phyloP scores from a whole-genome alignment of 2,329 filamentous ascomycete genomes.

The Coniochaeta pulveracea region DNA sequence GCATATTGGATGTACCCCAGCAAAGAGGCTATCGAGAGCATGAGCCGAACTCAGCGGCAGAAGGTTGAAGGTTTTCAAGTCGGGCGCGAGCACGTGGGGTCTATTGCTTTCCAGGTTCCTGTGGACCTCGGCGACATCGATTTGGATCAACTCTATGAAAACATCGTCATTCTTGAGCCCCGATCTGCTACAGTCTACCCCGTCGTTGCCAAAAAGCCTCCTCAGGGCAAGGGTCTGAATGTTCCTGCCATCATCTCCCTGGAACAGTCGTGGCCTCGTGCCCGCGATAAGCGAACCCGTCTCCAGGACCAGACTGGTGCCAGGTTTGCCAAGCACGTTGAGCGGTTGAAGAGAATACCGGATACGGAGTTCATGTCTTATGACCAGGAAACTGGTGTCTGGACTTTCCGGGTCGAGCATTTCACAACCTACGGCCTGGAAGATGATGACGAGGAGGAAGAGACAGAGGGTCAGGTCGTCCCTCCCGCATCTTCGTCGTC shows the following conservation, averaged over 20 bases:
- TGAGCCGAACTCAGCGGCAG: conserved; percentile 71
- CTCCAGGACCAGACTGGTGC: conserved; percentile 48
- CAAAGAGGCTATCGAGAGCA: conserved; percentile 60
- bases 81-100: conserved; percentile 71
- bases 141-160: conserved; percentile 67
- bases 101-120: conserved; percentile 67
- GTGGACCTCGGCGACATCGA: conserved; percentile 76
- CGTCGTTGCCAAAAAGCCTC: conserved; percentile 64
- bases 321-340: conserved; percentile 69
- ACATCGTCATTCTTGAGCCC: conserved; percentile 63
- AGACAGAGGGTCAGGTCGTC: conserved; percentile 48
- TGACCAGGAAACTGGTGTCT: conserved; percentile 67
- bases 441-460: conserved; percentile 65
- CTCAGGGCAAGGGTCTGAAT: conserved; percentile 79
- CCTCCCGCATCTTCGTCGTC: conserved; percentile 11
- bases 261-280: conserved; percentile 85
- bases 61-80: conserved; percentile 67
- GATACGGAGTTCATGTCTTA: conserved; percentile 79
- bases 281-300: conserved; percentile 41
- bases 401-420: conserved; percentile 90
- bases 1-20: conserved; percentile 81
- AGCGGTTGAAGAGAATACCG: conserved; percentile 64
- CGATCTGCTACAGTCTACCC: conserved; percentile 85
- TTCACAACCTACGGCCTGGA: conserved; percentile 93
- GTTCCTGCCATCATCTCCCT: conserved; percentile 81